phyloP scores from a whole-genome alignment of 2,329 filamentous ascomycete genomes.

The Calonectria pteridis region DNA sequence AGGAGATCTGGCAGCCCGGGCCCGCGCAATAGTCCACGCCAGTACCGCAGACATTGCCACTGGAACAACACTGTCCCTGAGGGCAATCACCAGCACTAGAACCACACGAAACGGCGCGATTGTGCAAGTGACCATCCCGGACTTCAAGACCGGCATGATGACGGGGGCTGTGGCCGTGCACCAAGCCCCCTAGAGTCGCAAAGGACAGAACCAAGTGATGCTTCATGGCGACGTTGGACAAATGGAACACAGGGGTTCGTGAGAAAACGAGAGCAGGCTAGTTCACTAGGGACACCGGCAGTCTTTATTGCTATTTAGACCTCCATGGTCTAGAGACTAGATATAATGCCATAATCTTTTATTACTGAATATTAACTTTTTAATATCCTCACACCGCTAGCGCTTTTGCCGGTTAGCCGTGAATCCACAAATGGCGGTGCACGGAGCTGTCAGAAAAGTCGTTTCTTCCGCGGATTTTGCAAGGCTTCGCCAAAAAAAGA shows the following conservation, averaged over 20 bases:
- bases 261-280: neutral
- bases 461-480: neutral
- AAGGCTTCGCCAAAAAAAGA: neutral
- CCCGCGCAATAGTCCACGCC: slow-evolving; percentile 47
- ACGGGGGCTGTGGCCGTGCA: neutral
- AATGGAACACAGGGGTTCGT: neutral
- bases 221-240: neutral
- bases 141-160: neutral
- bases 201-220: neutral
- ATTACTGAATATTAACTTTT: neutral
- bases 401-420: neutral
- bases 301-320: neutral
- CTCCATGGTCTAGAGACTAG: neutral
- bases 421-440: neutral
- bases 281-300: neutral
- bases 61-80: slow-evolving; percentile 48
- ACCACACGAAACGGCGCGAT: neutral
- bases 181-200: neutral
- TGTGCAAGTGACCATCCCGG: neutral
- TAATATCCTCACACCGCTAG: neutral
- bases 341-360: too few species aligned
- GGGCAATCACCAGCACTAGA: neutral
- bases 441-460: neutral
- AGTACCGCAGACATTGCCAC: slow-evolving; percentile 50
- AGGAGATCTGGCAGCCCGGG: slow-evolving; percentile 52